phyloP scores from a whole-genome alignment of 2,329 filamentous ascomycete genomes.

The Ascochyta viciae-villosae region DNA sequence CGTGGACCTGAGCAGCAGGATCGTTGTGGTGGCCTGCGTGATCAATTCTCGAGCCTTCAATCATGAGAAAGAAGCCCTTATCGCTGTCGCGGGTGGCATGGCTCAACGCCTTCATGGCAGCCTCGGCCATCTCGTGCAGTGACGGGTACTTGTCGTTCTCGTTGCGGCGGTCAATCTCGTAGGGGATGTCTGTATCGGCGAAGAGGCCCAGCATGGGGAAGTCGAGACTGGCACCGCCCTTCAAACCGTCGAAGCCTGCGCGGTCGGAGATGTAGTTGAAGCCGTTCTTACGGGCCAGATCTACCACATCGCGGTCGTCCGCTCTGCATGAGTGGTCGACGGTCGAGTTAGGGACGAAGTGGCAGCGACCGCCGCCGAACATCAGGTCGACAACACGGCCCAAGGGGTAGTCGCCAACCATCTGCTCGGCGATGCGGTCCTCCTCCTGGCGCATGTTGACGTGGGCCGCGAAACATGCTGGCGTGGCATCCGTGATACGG shows the following conservation, averaged over 20 bases:
- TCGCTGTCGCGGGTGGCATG: slow-evolving; percentile 83
- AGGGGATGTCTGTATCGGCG: slow-evolving; percentile 83
- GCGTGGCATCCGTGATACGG: slow-evolving; percentile 92
- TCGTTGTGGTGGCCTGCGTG: slow-evolving; percentile 78
- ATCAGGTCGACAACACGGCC: slow-evolving; percentile 90
- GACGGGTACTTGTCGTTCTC: slow-evolving; percentile 84
- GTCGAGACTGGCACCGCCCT: slow-evolving; percentile 70
- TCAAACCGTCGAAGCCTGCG: slow-evolving; percentile 76
- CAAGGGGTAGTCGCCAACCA: slow-evolving; percentile 86
- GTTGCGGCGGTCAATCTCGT: slow-evolving; percentile 86
- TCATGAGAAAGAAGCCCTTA: slow-evolving; percentile 98
- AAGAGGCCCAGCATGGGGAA: slow-evolving; percentile 88
- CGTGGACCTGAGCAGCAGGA: slow-evolving; percentile 67
- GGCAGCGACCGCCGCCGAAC: slow-evolving; percentile 90
- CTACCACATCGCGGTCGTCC: slow-evolving; percentile 78
- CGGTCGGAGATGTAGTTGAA: slow-evolving; percentile 81
- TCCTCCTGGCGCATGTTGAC: slow-evolving; percentile 81
- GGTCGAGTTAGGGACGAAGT: slow-evolving; percentile 85
- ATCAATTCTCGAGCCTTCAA: slow-evolving; percentile 94
- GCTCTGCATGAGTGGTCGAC: slow-evolving; percentile 76
- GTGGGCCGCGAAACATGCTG: slow-evolving; percentile 92
- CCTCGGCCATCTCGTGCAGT: slow-evolving; percentile 87
- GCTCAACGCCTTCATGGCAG: slow-evolving; percentile 79
- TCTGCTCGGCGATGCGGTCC: slow-evolving; percentile 90
- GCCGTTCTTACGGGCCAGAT: slow-evolving; percentile 76